These are phyloP conservation scores for Rhizopogon vesiculosus DNA, from an alignment of 768 basidiomycete species.

Conservation along the genomic window DNA sequence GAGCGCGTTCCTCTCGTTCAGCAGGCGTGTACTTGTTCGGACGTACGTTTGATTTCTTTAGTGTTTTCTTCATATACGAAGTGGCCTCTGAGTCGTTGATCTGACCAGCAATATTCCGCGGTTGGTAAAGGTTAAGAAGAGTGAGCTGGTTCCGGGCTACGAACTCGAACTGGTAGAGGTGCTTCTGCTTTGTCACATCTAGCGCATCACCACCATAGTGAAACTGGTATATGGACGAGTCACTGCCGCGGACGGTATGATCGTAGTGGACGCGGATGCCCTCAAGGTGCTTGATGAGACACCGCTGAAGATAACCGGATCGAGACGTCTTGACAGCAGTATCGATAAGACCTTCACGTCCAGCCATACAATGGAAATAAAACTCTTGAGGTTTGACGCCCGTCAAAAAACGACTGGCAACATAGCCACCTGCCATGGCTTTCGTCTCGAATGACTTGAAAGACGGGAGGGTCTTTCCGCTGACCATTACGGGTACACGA, in stretches of 20 bases:
- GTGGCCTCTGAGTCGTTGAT: conserved; percentile 66
- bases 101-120: conserved; percentile 48
- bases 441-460: conserved; percentile 98
- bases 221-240: conserved; percentile 93
- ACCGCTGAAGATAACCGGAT: conserved; percentile 96
- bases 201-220: conserved; percentile 94
- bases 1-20: conserved; percentile 60
- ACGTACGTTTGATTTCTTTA: conserved; percentile 64
- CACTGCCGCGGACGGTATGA: conserved; percentile 94
- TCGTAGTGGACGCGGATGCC: conserved; percentile 97
- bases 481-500: conserved; percentile 98
- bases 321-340: conserved; percentile 99
- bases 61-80: conserved; percentile 83
- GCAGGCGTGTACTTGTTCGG: conserved; percentile 36
- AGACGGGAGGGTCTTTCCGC: conserved; percentile 95
- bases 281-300: conserved; percentile 97
- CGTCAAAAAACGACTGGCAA: conserved; percentile 97
- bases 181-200: conserved; percentile 97
- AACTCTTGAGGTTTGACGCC: conserved; percentile 98
- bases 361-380: conserved; percentile 99
- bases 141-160: conserved; percentile 82
- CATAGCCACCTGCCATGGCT: conserved; percentile 96
- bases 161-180: conserved; percentile 91
- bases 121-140: conserved; percentile 67
- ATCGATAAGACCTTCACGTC: conserved; percentile 97